Evolutionary conservation across 108 stramenopile genomes (phyloP).

Genomic region (Cyclotella baltica): DNA sequence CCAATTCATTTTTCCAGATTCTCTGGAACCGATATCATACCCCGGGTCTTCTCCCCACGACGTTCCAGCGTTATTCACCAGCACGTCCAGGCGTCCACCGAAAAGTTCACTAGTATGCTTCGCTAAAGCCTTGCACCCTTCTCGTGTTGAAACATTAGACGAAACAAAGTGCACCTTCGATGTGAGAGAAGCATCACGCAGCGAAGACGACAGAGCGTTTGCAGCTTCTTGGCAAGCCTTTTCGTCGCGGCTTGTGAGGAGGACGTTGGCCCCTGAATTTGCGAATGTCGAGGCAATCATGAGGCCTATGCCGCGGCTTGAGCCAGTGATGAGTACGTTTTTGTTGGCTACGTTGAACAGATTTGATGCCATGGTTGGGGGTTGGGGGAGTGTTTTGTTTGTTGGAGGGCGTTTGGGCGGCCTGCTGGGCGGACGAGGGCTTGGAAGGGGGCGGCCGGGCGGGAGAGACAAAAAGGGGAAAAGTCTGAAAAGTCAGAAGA

Average conservation of each 20-base stretch:
- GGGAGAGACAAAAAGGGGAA: too few species aligned
- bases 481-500: too few species aligned
- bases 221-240: slow-evolving; percentile 79
- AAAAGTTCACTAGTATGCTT: slow-evolving; percentile 63
- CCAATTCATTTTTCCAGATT: slow-evolving; percentile 90
- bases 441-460: too few species aligned
- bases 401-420: too few species aligned
- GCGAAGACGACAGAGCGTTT: slow-evolving; percentile 31
- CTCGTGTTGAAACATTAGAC: slow-evolving; percentile 81
- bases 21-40: slow-evolving; percentile 74
- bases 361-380: not conserved
- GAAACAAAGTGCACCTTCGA: slow-evolving; percentile 61
- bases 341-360: slow-evolving; percentile 75
- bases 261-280: slow-evolving; percentile 82
- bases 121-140: slow-evolving; percentile 84
- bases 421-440: not conserved
- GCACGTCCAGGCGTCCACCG: slow-evolving; percentile 73
- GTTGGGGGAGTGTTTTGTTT: not conserved
- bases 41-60: slow-evolving; percentile 60
- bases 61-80: slow-evolving; percentile 83
- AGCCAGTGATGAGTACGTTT: slow-evolving; percentile 93
- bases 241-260: slow-evolving; percentile 83
- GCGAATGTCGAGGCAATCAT: slow-evolving; percentile 91
- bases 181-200: not conserved
- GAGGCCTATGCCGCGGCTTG: slow-evolving; percentile 88